These are phyloP conservation scores for Miscanthus sacchariflorus DNA, from an alignment of 202 grass and related monocot species.

Conservation along the genomic window DNA sequence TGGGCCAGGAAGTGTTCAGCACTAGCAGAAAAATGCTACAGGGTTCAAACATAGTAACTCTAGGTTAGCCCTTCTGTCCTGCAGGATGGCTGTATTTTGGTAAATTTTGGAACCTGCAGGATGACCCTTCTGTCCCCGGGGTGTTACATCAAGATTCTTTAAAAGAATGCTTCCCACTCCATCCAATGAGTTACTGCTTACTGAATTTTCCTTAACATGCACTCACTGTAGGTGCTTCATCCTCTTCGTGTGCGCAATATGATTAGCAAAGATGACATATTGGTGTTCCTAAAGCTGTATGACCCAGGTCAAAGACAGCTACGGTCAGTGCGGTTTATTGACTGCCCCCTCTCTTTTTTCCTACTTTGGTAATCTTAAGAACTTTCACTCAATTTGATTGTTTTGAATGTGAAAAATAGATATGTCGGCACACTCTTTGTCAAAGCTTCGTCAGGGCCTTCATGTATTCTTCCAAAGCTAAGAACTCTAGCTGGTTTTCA, in stretches of 20 bases:
- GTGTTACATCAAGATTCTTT: background rate
- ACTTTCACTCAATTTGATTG: background rate
- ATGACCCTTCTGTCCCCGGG: too few relatives aligned
- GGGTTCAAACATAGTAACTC: background rate
- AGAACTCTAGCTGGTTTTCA: conserved; percentile 55
- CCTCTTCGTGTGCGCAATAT: background rate
- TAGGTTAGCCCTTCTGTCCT: background rate
- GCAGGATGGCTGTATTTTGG: background rate
- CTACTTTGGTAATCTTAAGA: background rate
- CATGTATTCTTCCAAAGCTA: conserved; percentile 42
- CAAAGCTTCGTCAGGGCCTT: conserved; percentile 39
- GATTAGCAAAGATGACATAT: conserved; percentile 14
- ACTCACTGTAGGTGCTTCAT: background rate
- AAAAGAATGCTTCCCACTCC: background rate
- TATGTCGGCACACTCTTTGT: conserved; percentile 44
- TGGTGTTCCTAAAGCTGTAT: conserved; percentile 63
- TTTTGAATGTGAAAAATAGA: conserved; percentile 26
- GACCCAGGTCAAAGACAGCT: conserved; percentile 46
- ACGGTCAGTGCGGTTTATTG: conserved; percentile 8
- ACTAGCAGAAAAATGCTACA: background rate
- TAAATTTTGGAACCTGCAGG: background rate
- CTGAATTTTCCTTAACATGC: background rate
- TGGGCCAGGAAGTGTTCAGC: background rate
- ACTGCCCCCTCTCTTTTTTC: background rate
- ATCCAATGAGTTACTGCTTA: background rate